Evolutionary conservation across 768 basidiomycete species (phyloP).

Genomic region (Psilocybe cubensis): DNA sequence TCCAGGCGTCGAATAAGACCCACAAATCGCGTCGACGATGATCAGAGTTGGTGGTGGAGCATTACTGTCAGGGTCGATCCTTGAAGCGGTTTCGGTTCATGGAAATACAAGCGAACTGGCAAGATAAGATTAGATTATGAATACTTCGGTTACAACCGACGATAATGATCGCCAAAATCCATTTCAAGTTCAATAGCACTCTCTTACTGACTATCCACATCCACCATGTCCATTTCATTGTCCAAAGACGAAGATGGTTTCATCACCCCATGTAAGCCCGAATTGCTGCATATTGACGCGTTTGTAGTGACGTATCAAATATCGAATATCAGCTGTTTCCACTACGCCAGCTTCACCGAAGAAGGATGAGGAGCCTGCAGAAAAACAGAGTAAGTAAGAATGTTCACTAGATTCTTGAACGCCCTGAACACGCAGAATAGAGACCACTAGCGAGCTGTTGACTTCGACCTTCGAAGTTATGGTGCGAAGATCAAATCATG

Average conservation of each 20-base stretch:
- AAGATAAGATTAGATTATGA: slow-evolving; percentile 25
- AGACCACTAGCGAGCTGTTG: slow-evolving; percentile 60
- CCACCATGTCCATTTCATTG: slow-evolving; percentile 28
- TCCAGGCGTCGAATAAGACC: not conserved
- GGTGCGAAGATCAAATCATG: slow-evolving; percentile 46
- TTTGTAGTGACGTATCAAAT: slow-evolving; percentile 5
- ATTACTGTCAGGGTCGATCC: not conserved
- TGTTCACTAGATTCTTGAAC: not conserved
- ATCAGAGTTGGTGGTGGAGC: not conserved
- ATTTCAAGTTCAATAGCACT: slow-evolving; percentile 4
- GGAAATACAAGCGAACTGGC: not conserved
- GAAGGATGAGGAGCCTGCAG: slow-evolving; percentile 22
- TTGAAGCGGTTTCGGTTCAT: not conserved
- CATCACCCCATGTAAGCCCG: slow-evolving; percentile 59
- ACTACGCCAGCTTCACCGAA: slow-evolving; percentile 24
- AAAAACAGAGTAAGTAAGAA: slow-evolving; percentile 21
- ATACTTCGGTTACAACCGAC: slow-evolving; percentile 19
- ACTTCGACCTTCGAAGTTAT: slow-evolving; percentile 84
- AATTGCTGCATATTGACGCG: slow-evolving; percentile 10
- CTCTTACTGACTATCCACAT: slow-evolving; percentile 3
- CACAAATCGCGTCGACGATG: not conserved
- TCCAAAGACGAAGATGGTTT: slow-evolving; percentile 81
- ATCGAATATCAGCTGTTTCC: slow-evolving; percentile 22
- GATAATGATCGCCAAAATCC: slow-evolving; percentile 22
- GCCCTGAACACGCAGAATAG: slow-evolving; percentile 19